A percentile compares a stretch with the other conserved stretches of the same genome.
These are phyloP conservation scores for Dentipellis sp. DNA, from an alignment of 768 basidiomycete genomes.

Conservation along the genomic window DNA sequence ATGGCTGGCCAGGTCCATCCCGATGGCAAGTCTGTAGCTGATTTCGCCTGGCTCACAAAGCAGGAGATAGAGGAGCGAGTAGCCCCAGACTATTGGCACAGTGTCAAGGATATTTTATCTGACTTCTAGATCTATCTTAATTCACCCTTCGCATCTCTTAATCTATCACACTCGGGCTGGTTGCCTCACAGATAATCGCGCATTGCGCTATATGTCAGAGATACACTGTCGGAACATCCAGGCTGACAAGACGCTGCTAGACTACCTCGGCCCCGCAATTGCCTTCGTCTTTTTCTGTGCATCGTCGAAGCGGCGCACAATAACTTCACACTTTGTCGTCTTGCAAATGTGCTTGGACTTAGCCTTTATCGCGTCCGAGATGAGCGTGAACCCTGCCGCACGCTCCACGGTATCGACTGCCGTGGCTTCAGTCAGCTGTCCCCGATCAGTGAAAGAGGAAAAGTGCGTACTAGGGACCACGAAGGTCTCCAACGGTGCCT, in stretches of 20 bases:
- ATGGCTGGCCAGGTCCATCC: conserved; percentile 78
- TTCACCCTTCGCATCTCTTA: too few relatives aligned
- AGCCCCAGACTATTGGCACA: conserved; percentile 63
- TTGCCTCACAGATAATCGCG: too few relatives aligned
- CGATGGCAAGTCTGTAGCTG: conserved; percentile 41
- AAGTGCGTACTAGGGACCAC: conserved; percentile 60
- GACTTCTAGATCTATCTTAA: conserved; percentile 29
- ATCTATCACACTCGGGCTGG: too few relatives aligned
- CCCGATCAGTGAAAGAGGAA: not conserved
- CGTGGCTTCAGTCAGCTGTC: not conserved
- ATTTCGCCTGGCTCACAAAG: conserved; percentile 93
- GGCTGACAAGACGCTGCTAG: too few relatives aligned
- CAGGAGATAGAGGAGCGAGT: conserved; percentile 74
- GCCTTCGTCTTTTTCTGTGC: conserved; percentile 56
- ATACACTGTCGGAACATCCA: too few relatives aligned
- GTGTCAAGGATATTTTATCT: conserved; percentile 74
- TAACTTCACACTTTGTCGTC: conserved; percentile 79
- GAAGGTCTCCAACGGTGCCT: conserved; percentile 72
- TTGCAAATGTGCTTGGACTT: conserved; percentile 82
- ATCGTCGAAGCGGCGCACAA: conserved; percentile 88
- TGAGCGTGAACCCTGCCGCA: conserved; percentile 80
- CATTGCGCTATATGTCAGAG: too few relatives aligned
- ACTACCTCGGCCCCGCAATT: conserved; percentile 10
- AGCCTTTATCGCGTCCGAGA: conserved; percentile 71
- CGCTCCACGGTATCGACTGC: conserved; percentile 89